Evolutionary conservation across 176 grass and related monocot species (phyloP), one percentile per base, ranked within the genome.

Genomic region (Triticum urartu): DNA sequence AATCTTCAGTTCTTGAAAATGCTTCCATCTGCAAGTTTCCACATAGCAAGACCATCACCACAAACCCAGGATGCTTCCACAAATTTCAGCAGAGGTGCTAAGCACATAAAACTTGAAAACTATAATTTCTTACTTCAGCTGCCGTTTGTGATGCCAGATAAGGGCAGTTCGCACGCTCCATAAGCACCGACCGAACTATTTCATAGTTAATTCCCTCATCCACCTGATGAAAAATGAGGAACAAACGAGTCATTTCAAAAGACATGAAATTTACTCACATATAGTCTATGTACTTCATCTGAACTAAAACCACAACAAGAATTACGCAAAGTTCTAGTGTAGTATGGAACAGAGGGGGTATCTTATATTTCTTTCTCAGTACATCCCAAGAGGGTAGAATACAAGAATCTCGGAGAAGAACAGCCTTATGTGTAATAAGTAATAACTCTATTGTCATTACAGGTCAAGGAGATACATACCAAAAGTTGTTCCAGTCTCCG

Each of bases 401-500:
- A 58, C 54, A 58, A 20, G 54, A 58, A 58, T 58, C 28, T 20
- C 38, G 66, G 65, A 50, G 13, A 50, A 50, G 13, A 50, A 15
- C 13, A 50, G 47, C 47, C 47, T 15, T 50, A 15, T 50, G 43
- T 0, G 43, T 0, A 45, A 43, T 42, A 42, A 42, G 39, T 42
- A 42, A 42, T 69, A 91, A 76, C 35, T 85, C 0, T 68, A 79
- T 11, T 35, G 66, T 83, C 15, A 89, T 83, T 61, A 72, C 35
- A 81, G 73, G 47, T 81, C 60, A 61, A 87, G 32, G 39, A 48
- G 54, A 70, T 86, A 86, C 84, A 8, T 98, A 98, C 96, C 91
- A 98, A 87, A 91, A 98, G 88, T 85, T 98, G 96, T 75, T 98
- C 96, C 75, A 95, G 84, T 90, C 96, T 95, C 47, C 95, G 81